These are phyloP conservation scores for Fagopyrum tataricum DNA, from an alignment of 148 eudicot genomes.

Conservation along the genomic window DNA sequence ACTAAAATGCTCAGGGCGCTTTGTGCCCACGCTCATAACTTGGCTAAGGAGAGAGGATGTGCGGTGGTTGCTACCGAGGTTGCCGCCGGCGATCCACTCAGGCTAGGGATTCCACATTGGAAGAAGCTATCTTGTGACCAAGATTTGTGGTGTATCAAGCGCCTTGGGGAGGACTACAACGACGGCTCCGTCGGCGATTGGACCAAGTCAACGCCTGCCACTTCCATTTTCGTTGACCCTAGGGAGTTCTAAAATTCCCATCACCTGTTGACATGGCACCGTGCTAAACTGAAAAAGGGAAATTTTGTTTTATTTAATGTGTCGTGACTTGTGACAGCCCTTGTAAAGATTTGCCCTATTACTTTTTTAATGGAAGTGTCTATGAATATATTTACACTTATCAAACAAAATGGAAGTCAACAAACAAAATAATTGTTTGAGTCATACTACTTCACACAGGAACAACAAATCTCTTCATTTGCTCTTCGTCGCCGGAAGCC, in stretches of 20 bases:
- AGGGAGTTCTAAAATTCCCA: slow-evolving; percentile 47
- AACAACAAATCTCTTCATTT: no score
- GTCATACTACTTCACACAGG: no score
- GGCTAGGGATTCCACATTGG: slow-evolving; percentile 82
- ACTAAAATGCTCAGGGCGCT: slow-evolving; percentile 42
- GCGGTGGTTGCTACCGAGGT: slow-evolving; percentile 87
- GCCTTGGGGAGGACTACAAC: slow-evolving; percentile 65
- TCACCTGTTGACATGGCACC: no score
- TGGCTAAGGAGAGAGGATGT: slow-evolving; percentile 64
- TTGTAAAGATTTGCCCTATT: no score
- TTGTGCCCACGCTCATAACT: slow-evolving; percentile 64
- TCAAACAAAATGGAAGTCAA: no score
- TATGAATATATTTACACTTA: no score
- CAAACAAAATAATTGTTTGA: no score
- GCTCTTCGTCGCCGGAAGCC: no score
- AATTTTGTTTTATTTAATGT: no score
- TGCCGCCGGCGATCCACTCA: slow-evolving; percentile 58
- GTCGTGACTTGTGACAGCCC: no score
- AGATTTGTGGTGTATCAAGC: slow-evolving; percentile 84
- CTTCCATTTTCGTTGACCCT: slow-evolving; percentile 85
- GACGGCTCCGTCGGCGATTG: slow-evolving; percentile 75
- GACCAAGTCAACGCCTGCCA: slow-evolving; percentile 67
- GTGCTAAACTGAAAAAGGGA: no score
- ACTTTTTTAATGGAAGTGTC: no score
- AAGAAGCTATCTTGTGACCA: slow-evolving; percentile 63